Conservation (phyloP, 1,284 basidiomycete species). For the Ganoderma leucocontextum region DNA sequence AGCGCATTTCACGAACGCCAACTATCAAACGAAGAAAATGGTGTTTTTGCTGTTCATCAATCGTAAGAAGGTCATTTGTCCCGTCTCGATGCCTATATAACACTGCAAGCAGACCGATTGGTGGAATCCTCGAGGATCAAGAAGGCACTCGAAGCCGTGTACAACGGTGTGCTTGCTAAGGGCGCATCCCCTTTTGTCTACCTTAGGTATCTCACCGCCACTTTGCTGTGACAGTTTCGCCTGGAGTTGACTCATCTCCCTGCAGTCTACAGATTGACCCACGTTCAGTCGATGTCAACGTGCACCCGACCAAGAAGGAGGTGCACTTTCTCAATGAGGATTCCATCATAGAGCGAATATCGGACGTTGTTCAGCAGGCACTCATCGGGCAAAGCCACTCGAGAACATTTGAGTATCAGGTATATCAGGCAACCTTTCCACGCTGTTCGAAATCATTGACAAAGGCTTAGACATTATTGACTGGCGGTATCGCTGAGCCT, state of each 20-base stretch:
- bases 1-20: conserved; percentile 87
- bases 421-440: conserved; percentile 38
- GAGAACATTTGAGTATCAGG: conserved; percentile 86
- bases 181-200: conserved; percentile 93
- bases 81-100: conserved; percentile 9
- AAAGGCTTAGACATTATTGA: conserved; percentile 63
- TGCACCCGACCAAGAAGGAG: conserved; percentile 98
- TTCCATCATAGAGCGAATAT: conserved; percentile 82
- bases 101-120: conserved; percentile 74
- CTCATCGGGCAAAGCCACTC: conserved; percentile 77
- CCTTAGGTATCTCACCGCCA: conserved; percentile 69
- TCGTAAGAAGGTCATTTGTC: conserved; percentile 62
- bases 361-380: conserved; percentile 73
- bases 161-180: conserved; percentile 90
- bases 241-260: background rate
- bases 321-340: conserved; percentile 97
- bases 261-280: conserved; percentile 85
- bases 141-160: conserved; percentile 88
- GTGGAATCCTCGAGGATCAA: conserved; percentile 93
- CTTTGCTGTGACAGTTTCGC: background rate
- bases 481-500: conserved; percentile 54
- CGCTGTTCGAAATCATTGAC: background rate
- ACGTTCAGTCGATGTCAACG: conserved; percentile 93
- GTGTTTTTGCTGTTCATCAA: conserved; percentile 97
- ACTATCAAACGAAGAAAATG: conserved; percentile 89